Evolutionary conservation across 2,329 filamentous ascomycete genomes (phyloP), one percentile per base, ranked within the genome.

Genomic region (Leptographium procerum): DNA sequence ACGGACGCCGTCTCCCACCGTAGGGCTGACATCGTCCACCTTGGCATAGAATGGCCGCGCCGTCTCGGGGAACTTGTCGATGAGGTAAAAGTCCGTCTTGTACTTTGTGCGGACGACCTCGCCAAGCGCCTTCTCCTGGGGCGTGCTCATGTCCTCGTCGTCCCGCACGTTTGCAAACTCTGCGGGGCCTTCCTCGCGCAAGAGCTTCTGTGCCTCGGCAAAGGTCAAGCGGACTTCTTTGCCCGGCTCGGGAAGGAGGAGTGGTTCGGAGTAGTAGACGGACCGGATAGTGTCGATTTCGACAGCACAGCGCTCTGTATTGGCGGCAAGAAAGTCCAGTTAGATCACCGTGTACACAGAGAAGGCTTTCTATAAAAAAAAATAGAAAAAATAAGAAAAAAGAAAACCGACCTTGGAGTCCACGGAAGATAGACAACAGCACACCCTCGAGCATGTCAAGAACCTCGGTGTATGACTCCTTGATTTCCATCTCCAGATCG

Each of bases 21-120:
- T 77, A 58, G 82, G 77, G 66, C 88, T 82, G 50, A 81, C 75
- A 3, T 83, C 82, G 68, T 88, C 88, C 57, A 88, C 84, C 76
- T 92, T 89, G 61, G 92, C 91, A 74, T 96, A 97, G 74, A 96
- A 96, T 6, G 92, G 92, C 33, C 94, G 84, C 24, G 94, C 89
- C 43, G 79, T 78, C 71, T 94, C 85, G 51, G 94, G 94, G 79
- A 96, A 99, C 74, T 97, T 94, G 78, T 97, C 92, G 62, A 99
- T 82, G 26, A 95, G 86, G 76, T 96, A 97, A 76, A 97, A 97
- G 75, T 99, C 94, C 61, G 91, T 94, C 69, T 87, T 83, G 80
- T 87, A 96, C 75, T 96, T 96, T 66, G 89, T 81, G 59, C 89
- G 86, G 64, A 97, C 84, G 53, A 97, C 79, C 29, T 84, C 85